These are phyloP conservation scores for Venturia pyrina DNA, from an alignment of 2,329 filamentous ascomycete species.

Conservation along the genomic window DNA sequence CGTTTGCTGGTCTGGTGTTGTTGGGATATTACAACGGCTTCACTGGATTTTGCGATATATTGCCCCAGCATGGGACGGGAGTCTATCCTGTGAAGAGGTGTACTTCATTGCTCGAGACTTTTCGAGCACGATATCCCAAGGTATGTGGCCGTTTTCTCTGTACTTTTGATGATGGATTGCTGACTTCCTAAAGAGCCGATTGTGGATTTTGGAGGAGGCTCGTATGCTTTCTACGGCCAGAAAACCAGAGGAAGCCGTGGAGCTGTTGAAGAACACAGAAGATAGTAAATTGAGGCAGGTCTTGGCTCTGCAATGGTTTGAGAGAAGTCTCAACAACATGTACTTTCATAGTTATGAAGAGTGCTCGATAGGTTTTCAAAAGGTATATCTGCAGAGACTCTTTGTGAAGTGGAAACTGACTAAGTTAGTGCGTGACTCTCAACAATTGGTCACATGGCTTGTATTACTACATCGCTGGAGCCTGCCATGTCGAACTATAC, in stretches of 20 bases:
- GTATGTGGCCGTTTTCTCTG: not conserved
- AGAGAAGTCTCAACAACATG: constrained; percentile 69
- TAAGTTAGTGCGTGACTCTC: constrained; percentile 53
- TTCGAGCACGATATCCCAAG: constrained; percentile 70
- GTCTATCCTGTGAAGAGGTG: constrained; percentile 62
- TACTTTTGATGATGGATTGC: not conserved
- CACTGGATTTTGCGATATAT: constrained; percentile 77
- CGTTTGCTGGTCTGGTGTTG: constrained; percentile 70
- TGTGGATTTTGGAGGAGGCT: constrained; percentile 86
- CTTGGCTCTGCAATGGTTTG: constrained; percentile 74
- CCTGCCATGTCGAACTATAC: constrained; percentile 72
- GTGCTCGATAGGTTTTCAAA: constrained; percentile 64
- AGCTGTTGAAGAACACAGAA: constrained; percentile 49
- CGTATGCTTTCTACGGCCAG: constrained; percentile 60
- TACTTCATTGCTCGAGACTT: constrained; percentile 55
- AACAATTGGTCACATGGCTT: constrained; percentile 87
- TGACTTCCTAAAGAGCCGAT: constrained; percentile 40
- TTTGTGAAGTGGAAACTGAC: not conserved
- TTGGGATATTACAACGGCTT: constrained; percentile 84
- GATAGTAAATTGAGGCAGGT: constrained; percentile 78
- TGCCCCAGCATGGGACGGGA: constrained; percentile 52
- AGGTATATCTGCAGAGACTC: constrained; percentile 27
- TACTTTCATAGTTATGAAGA: constrained; percentile 67
- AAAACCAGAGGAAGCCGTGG: constrained; percentile 56
- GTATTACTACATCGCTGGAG: constrained; percentile 81